Conservation (phyloP, 345 rosid genomes). For the Angophora floribunda region DNA sequence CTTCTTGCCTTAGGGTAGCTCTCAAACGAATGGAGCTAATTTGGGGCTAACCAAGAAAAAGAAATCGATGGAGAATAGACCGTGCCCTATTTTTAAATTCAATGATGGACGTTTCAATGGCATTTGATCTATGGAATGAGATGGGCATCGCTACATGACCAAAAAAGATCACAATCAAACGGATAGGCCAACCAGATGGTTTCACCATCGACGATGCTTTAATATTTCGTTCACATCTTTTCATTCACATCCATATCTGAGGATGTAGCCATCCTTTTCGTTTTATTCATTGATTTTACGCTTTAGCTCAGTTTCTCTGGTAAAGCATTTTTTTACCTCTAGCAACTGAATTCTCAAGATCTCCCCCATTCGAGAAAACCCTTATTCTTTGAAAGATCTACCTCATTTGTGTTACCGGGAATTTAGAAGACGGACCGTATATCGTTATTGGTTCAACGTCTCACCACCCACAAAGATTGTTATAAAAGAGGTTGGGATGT, state of each 20-base stretch:
- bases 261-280: neutral
- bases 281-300: neutral
- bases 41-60: neutral
- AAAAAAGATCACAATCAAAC: neutral
- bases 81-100: neutral
- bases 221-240: neutral
- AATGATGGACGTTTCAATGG: neutral
- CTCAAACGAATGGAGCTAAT: neutral
- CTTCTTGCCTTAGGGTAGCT: neutral
- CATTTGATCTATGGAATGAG: neutral
- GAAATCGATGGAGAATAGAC: neutral
- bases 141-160: neutral
- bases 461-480: neutral
- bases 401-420: neutral
- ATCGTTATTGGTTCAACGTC: neutral
- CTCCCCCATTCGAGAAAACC: neutral
- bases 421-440: neutral
- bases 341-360: neutral
- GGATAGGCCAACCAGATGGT: neutral
- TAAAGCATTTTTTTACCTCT: neutral
- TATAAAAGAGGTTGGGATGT: neutral
- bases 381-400: neutral
- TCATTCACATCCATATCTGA: neutral
- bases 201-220: neutral
- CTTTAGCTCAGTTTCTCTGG: neutral